Percentiles rank a stretch among this genome's conserved stretches.
Conservation (phyloP, 345 rosid species). For the Salix exigua region DNA sequence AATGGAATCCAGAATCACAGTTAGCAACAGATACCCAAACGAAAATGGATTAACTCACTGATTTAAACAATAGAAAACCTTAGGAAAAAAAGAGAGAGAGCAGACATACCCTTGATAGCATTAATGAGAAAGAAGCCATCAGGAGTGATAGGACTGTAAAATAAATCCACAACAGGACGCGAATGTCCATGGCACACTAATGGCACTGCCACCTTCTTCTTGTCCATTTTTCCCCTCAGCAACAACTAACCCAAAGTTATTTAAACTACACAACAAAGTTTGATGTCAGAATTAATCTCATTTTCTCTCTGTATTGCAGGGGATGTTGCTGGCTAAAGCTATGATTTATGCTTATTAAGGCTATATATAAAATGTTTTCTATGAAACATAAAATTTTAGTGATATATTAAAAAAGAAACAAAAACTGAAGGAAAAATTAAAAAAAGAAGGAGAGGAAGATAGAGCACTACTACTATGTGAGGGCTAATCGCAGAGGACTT, state of each 20-base stretch:
- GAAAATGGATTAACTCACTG: background rate
- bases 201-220: slow-evolving; percentile 56
- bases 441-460: background rate
- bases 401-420: background rate
- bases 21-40: background rate
- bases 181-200: slow-evolving; percentile 87
- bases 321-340: background rate
- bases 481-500: background rate
- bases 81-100: background rate
- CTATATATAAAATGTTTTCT: background rate
- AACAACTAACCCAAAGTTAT: background rate
- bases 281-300: background rate
- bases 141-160: slow-evolving; percentile 70
- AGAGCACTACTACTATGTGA: background rate
- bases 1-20: slow-evolving; percentile 5
- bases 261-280: background rate
- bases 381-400: background rate
- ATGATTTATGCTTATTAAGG: background rate
- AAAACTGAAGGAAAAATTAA: background rate
- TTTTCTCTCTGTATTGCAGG: background rate
- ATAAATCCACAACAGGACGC: slow-evolving; percentile 75
- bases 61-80: background rate
- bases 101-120: slow-evolving; percentile 67
- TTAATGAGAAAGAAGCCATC: slow-evolving; percentile 82
- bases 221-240: slow-evolving; percentile 31